Conservation (phyloP, 2,329 filamentous ascomycete species). For the Aspergillus sclerotialis region DNA sequence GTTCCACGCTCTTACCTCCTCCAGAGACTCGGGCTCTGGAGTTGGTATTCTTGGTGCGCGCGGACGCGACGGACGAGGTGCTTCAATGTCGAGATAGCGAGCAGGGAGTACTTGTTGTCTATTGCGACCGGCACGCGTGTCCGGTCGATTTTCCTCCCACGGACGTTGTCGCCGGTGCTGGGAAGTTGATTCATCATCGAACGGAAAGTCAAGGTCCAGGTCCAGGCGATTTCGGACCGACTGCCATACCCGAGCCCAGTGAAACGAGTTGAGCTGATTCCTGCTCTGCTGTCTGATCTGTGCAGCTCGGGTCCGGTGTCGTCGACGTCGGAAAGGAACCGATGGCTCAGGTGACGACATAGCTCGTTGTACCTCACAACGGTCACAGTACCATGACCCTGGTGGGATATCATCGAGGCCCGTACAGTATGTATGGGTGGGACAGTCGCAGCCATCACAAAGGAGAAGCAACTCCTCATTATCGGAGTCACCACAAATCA, state of each 20-base stretch:
- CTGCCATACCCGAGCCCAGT: conserved; percentile 79
- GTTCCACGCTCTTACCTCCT: conserved; percentile 82
- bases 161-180: conserved; percentile 49
- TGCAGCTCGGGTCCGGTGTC: conserved; percentile 40
- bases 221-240: conserved; percentile 75
- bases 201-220: conserved; percentile 78
- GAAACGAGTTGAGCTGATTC: conserved; percentile 41
- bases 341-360: conserved; percentile 22
- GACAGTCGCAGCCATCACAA: conserved; percentile 83
- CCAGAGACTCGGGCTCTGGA: conserved; percentile 63
- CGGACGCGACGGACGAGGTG: conserved; percentile 34
- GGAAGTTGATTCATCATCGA: conserved; percentile 62
- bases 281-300: conserved; percentile 34
- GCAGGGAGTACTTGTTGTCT: conserved; percentile 53
- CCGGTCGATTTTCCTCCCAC: conserved; percentile 46
- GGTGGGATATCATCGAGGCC: conserved; percentile 69
- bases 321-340: conserved; percentile 37
- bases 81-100: conserved; percentile 49
- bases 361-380: conserved; percentile 54
- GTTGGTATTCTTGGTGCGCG: conserved; percentile 30
- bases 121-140: conserved; percentile 70
- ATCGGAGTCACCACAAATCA: conserved; percentile 73
- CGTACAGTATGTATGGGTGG: conserved; percentile 88
- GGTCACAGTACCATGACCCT: conserved; percentile 85
- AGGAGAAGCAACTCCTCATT: conserved; percentile 79